These are phyloP conservation scores for Podosphaera fusca DNA, from an alignment of 2,329 filamentous ascomycete genomes.

Conservation along the genomic window DNA sequence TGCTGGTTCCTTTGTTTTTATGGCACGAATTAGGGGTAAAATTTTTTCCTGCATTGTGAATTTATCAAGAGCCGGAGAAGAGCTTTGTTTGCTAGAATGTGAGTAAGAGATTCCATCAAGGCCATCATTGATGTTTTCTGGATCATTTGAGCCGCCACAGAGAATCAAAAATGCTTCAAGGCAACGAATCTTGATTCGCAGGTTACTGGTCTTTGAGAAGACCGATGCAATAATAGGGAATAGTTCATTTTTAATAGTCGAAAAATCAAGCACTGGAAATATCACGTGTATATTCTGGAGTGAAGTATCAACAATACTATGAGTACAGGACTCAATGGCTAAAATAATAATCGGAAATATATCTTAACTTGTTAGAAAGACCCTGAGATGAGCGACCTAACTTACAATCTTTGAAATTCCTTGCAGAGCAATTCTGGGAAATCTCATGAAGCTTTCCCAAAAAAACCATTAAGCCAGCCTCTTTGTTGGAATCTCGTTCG, in stretches of 20 bases:
- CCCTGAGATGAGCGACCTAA: constrained; percentile 6
- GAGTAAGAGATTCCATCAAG: constrained; percentile 44
- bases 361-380: constrained; percentile 27
- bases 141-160: constrained; percentile 48
- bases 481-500: constrained; percentile 62
- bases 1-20: constrained; percentile 93
- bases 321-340: constrained; percentile 71
- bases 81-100: constrained; percentile 29
- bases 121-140: constrained; percentile 36
- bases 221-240: constrained; percentile 81
- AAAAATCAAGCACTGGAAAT: constrained; percentile 81
- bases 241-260: constrained; percentile 86
- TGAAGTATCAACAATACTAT: constrained; percentile 68
- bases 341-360: constrained; percentile 68
- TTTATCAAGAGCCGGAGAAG: constrained; percentile 71
- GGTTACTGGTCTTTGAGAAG: constrained; percentile 78
- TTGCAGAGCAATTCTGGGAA: constrained; percentile 61
- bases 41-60: constrained; percentile 98
- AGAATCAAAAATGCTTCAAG: constrained; percentile 76
- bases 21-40: constrained; percentile 66
- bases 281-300: constrained; percentile 56
- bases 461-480: constrained; percentile 78
- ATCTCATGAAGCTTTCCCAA: constrained; percentile 62
- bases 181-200: constrained; percentile 84
- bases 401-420: constrained; percentile 82